These are phyloP conservation scores for Aulographum hederae DNA, from an alignment of 2,329 filamentous ascomycete species.

Conservation along the genomic window DNA sequence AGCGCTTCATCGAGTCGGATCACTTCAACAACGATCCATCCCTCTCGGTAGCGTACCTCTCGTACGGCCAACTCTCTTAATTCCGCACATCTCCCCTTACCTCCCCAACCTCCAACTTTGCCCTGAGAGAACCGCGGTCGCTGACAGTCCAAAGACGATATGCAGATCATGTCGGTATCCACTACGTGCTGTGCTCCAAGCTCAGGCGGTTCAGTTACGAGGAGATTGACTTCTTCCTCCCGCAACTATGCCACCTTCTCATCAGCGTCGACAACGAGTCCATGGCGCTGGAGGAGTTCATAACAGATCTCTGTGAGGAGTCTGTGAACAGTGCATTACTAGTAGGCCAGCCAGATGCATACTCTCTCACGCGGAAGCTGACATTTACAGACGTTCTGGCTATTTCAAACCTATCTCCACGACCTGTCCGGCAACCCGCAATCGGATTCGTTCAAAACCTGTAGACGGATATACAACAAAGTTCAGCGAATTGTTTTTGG, in stretches of 20 bases:
- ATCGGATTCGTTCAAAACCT: slow-evolving; percentile 63
- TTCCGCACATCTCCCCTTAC: too few species aligned
- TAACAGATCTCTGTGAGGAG: slow-evolving; percentile 72
- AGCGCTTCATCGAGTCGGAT: slow-evolving; percentile 83
- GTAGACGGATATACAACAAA: slow-evolving; percentile 70
- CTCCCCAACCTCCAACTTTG: slow-evolving; percentile 6
- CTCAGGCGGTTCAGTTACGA: slow-evolving; percentile 77
- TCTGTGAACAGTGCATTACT: slow-evolving; percentile 69
- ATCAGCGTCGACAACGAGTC: slow-evolving; percentile 82
- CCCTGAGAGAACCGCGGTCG: too few species aligned
- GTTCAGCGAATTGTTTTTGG: slow-evolving; percentile 80
- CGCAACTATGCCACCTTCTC: slow-evolving; percentile 67
- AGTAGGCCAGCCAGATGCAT: slow-evolving; percentile 30
- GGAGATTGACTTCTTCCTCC: slow-evolving; percentile 84
- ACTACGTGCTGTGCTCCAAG: slow-evolving; percentile 78
- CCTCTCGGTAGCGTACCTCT: slow-evolving; percentile 73
- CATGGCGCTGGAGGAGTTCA: slow-evolving; percentile 77
- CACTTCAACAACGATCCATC: slow-evolving; percentile 86
- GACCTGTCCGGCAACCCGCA: slow-evolving; percentile 61
- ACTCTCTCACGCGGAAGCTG: not conserved
- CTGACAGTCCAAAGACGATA: slow-evolving; percentile 45
- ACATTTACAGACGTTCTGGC: slow-evolving; percentile 57
- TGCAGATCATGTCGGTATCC: slow-evolving; percentile 76
- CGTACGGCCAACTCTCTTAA: too few species aligned
- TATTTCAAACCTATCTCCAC: slow-evolving; percentile 75